These are phyloP conservation scores for Chlamydomonas sp. DNA, from an alignment of 139 green algal genomes.

Conservation along the genomic window DNA sequence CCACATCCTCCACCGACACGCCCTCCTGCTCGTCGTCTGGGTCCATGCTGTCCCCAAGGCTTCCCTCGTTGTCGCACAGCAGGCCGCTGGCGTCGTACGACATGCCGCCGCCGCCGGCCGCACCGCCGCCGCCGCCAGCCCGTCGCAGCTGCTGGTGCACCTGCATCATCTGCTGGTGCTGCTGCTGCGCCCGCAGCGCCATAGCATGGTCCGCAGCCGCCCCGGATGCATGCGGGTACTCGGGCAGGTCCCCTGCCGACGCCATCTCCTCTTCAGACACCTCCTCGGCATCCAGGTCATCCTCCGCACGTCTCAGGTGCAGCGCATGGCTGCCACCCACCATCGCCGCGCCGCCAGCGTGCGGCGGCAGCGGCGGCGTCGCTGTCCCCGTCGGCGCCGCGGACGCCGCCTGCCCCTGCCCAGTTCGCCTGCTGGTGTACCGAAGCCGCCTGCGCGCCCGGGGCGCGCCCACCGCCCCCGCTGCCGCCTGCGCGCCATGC, in stretches of 20 bases:
- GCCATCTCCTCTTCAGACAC: conserved; percentile 54
- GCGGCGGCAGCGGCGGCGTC: conserved; percentile 15
- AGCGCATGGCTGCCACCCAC: conserved; percentile 47
- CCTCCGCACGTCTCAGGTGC: conserved; percentile 32
- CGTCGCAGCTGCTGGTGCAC: conserved; percentile 15
- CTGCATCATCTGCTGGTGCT: neutral
- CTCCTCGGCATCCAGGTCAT: conserved; percentile 36
- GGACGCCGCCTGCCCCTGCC: too few relatives aligned
- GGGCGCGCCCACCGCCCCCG: neutral
- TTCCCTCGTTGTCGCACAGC: neutral
- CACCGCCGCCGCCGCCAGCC: neutral
- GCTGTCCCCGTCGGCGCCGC: neutral
- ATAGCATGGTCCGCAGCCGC: neutral
- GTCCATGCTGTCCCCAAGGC: neutral
- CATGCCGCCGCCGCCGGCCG: neutral
- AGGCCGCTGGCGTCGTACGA: neutral
- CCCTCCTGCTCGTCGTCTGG: conserved; percentile 6
- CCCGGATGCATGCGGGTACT: neutral
- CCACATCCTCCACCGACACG: neutral
- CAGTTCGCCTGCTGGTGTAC: conserved; percentile 20
- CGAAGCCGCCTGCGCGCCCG: conserved; percentile 26
- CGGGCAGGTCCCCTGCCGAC: neutral
- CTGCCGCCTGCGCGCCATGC: neutral
- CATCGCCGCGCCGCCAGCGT: conserved; percentile 19
- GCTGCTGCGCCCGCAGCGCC: neutral